Evolutionary conservation across 2,329 filamentous ascomycete species (phyloP).

Genomic region (Fusarium poae): DNA sequence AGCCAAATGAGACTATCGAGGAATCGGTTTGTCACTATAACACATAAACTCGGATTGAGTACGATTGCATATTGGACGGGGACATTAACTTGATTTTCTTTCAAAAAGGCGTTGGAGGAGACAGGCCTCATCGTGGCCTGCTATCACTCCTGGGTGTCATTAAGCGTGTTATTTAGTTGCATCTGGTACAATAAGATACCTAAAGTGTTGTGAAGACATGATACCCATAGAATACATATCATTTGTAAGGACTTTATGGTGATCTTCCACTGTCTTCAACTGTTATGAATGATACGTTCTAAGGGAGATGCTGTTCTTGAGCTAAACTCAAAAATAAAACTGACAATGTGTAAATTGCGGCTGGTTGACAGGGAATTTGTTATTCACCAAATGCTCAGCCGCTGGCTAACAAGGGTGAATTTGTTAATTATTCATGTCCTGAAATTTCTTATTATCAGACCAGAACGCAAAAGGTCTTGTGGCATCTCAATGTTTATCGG

Average conservation of each 20-base stretch:
- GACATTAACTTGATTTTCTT: conserved; percentile 1
- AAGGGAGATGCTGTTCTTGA: neutral
- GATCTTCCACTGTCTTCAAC: neutral
- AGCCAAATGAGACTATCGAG: too few relatives aligned
- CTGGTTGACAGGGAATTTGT: neutral
- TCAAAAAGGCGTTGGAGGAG: conserved; percentile 34
- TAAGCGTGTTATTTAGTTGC: conserved; percentile 37
- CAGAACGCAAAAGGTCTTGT: neutral
- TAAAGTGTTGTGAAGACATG: conserved; percentile 36
- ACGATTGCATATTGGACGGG: conserved; percentile 2
- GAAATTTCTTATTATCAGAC: neutral
- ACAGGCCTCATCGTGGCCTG: conserved; percentile 18
- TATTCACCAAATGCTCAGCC: neutral
- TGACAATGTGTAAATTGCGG: neutral
- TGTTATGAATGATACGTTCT: neutral
- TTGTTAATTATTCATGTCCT: too few relatives aligned
- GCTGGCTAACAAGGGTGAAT: too few relatives aligned
- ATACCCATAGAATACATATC: conserved; percentile 44
- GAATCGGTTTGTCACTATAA: neutral
- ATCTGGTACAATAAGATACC: conserved; percentile 31
- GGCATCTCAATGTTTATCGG: neutral
- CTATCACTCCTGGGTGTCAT: conserved; percentile 25
- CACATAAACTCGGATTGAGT: conserved; percentile 13
- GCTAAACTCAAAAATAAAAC: neutral
- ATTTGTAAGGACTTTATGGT: conserved; percentile 13